phyloP scores from a whole-genome alignment of 768 basidiomycete genomes.

The Lentinula raphanica region DNA sequence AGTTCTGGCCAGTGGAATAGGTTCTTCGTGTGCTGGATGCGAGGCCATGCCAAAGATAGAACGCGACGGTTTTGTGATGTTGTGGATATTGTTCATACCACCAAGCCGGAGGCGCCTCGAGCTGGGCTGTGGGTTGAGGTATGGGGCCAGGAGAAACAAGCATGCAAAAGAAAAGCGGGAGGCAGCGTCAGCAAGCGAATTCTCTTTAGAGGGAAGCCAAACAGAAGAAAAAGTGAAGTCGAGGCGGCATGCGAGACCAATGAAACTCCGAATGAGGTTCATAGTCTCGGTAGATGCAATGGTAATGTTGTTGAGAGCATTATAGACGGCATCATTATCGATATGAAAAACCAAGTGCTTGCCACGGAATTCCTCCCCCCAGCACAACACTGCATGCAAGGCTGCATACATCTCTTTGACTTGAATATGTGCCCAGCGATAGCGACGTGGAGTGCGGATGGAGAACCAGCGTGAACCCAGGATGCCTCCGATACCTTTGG shows the following conservation, averaged over 20 bases:
- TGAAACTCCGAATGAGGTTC: not conserved
- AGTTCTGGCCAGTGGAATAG: constrained; percentile 25
- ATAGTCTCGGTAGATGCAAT: not conserved
- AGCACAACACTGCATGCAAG: not conserved
- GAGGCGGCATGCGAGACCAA: constrained; percentile 3
- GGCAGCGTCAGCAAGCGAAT: constrained; percentile 21
- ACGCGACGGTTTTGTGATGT: not conserved
- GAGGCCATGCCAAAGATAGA: constrained; percentile 8
- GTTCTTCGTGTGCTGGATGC: constrained; percentile 23
- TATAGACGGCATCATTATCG: not conserved
- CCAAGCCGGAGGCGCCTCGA: constrained; percentile 22
- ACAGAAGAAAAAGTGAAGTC: constrained; percentile 19
- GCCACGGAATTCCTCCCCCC: not conserved
- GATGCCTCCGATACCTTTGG: not conserved
- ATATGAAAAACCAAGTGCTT: not conserved
- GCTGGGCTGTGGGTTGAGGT: constrained; percentile 8
- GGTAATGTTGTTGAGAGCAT: not conserved
- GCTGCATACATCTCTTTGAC: constrained; percentile 6
- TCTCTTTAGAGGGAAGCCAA: constrained; percentile 19
- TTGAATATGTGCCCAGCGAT: not conserved
- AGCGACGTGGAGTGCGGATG: not conserved
- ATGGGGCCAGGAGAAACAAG: constrained; percentile 10
- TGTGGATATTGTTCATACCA: not conserved
- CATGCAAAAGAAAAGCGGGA: constrained; percentile 22
- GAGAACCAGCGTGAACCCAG: constrained; percentile 1